phyloP scores from a whole-genome alignment of 768 basidiomycete species.

The Hydnomerulius pinastri region DNA sequence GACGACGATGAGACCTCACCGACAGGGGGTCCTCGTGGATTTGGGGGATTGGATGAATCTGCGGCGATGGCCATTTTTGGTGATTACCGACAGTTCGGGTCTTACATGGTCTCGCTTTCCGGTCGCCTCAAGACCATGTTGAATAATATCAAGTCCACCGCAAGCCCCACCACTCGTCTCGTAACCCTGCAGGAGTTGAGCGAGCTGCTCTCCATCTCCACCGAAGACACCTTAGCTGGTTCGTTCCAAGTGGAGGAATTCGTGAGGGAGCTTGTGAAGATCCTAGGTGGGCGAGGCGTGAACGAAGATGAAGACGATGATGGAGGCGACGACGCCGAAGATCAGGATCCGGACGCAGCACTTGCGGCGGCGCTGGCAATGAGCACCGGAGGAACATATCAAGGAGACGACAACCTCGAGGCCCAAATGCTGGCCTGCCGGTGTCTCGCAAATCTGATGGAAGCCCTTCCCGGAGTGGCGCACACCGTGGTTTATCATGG shows the following conservation, averaged over 20 bases:
- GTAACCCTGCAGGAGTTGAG: slow-evolving; percentile 92
- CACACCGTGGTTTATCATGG: slow-evolving; percentile 97
- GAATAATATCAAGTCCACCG: slow-evolving; percentile 81
- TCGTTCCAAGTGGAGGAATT: slow-evolving; percentile 95
- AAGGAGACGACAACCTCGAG: slow-evolving; percentile 87
- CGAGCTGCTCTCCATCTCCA: slow-evolving; percentile 93
- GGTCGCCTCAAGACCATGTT: slow-evolving; percentile 89
- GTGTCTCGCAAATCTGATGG: slow-evolving; percentile 97
- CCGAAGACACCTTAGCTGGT: slow-evolving; percentile 94
- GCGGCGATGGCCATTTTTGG: slow-evolving; percentile 81
- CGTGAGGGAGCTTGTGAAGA: slow-evolving; percentile 88
- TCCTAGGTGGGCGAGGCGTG: slow-evolving; percentile 78
- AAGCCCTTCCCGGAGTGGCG: slow-evolving; percentile 96
- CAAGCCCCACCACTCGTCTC: slow-evolving; percentile 83
- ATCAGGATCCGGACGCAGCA: slow-evolving; percentile 82
- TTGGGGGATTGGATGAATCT: slow-evolving; percentile 64
- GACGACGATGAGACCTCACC: slow-evolving; percentile 39
- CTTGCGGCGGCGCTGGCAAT: slow-evolving; percentile 87
- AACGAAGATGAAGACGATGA: slow-evolving; percentile 76
- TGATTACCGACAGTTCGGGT: slow-evolving; percentile 85
- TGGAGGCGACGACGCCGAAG: slow-evolving; percentile 58
- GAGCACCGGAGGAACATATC: slow-evolving; percentile 66
- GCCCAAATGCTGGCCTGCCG: slow-evolving; percentile 95
- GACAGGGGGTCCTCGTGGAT: slow-evolving; percentile 37
- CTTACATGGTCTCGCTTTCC: slow-evolving; percentile 90